phyloP scores from a whole-genome alignment of 257 asterid genomes.

The Euphrasia confusa region DNA sequence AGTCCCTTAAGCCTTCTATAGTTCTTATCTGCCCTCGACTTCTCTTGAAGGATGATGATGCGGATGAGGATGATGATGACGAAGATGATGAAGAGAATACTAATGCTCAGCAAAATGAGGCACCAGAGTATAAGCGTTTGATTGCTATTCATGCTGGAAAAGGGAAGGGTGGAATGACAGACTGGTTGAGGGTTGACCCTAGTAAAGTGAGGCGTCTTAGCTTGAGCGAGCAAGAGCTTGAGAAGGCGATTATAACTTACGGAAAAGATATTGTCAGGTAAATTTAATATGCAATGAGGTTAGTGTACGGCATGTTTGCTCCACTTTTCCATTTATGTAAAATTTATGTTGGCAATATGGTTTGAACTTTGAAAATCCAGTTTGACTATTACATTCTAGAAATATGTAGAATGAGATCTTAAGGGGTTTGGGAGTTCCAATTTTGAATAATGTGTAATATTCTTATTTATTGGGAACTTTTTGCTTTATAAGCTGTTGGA shows the following conservation, averaged over 20 bases:
- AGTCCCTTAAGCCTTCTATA: conserved; percentile 5
- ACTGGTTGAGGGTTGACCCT: conserved; percentile 63
- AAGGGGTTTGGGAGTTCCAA: not conserved
- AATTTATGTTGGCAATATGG: conserved; percentile 4
- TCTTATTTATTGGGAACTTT: not conserved
- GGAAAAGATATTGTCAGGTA: conserved; percentile 79
- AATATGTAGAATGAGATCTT: conserved; percentile 17
- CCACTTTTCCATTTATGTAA: conserved; percentile 1
- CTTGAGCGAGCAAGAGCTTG: conserved; percentile 89
- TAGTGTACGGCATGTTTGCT: conserved; percentile 2
- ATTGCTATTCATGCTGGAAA: conserved; percentile 93
- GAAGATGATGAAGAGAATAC: conserved; percentile 42
- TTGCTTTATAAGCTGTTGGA: not conserved
- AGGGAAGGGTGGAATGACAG: conserved; percentile 70
- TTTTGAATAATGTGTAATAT: not conserved
- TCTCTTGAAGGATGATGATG: conserved; percentile 37
- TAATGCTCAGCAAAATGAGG: conserved; percentile 32
- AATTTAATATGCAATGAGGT: conserved; percentile 13
- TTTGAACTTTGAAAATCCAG: not conserved
- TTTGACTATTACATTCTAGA: not conserved
- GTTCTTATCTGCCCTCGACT: conserved; percentile 4
- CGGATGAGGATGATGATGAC: conserved; percentile 32
- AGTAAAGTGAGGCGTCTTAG: conserved; percentile 85
- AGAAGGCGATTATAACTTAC: conserved; percentile 57
- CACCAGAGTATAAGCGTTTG: conserved; percentile 57